A percentile compares a stretch with the other conserved stretches of the same genome.
phyloP scores from a whole-genome alignment of 2,329 filamentous ascomycete species.

The Scedosporium dehoogii region DNA sequence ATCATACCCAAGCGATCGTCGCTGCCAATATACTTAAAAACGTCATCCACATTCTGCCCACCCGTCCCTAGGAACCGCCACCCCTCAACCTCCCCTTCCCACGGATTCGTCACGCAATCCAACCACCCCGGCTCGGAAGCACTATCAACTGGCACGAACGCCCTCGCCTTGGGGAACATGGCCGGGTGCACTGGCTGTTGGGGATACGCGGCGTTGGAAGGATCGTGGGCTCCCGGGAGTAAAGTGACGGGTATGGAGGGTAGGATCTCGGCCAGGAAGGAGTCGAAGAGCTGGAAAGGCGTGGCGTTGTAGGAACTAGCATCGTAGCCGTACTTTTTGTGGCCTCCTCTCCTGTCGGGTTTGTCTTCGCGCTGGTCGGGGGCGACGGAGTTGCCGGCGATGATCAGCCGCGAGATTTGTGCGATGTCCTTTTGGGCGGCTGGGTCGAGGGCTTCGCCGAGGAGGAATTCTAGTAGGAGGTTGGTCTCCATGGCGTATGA shows the following conservation, averaged over 20 bases:
- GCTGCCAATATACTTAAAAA: slow-evolving; percentile 80
- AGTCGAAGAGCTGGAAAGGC: slow-evolving; percentile 75
- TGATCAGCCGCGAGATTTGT: slow-evolving; percentile 73
- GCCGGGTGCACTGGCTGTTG: slow-evolving; percentile 90
- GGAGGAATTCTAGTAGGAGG: slow-evolving; percentile 75
- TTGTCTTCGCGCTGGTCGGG: slow-evolving; percentile 31
- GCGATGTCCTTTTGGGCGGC: slow-evolving; percentile 48
- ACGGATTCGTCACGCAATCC: slow-evolving; percentile 85
- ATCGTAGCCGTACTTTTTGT: slow-evolving; percentile 93
- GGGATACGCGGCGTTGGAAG: slow-evolving; percentile 79
- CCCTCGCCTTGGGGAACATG: slow-evolving; percentile 70
- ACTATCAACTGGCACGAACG: slow-evolving; percentile 47
- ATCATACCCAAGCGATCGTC: slow-evolving; percentile 77
- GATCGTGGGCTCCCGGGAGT: slow-evolving; percentile 74
- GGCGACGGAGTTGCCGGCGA: slow-evolving; percentile 87
- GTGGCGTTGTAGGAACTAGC: slow-evolving; percentile 76
- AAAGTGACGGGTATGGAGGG: slow-evolving; percentile 83
- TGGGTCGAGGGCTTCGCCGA: slow-evolving; percentile 65
- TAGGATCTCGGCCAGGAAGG: slow-evolving; percentile 69
- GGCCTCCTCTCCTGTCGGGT: slow-evolving; percentile 31
- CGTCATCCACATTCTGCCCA: slow-evolving; percentile 88
- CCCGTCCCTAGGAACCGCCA: slow-evolving; percentile 80
- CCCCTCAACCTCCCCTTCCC: slow-evolving; percentile 82
- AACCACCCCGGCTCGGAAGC: slow-evolving; percentile 58
- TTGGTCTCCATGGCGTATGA: slow-evolving; percentile 67